Conservation (phyloP, 2,329 filamentous ascomycete species). For the Aspergillus sp. region DNA sequence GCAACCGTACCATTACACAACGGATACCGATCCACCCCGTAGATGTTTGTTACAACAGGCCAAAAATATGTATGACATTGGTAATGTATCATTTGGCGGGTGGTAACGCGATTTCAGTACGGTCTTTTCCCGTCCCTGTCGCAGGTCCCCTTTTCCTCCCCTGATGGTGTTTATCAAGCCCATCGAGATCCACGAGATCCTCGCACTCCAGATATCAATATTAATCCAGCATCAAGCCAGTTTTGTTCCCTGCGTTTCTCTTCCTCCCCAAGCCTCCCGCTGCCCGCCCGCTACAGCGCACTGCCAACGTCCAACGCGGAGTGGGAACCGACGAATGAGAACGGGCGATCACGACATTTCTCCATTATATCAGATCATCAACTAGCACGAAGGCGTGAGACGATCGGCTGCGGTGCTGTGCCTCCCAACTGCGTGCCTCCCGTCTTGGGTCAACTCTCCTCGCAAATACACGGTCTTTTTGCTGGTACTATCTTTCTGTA, state of each 20-base stretch:
- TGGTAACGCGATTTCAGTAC: background rate
- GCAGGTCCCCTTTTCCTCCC: background rate
- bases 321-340: slow-evolving; percentile 30
- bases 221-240: background rate
- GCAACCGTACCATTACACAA: too few relatives aligned
- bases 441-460: slow-evolving; percentile 3
- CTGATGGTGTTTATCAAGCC: background rate
- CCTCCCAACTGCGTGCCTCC: slow-evolving; percentile 10
- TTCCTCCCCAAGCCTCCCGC: too few relatives aligned
- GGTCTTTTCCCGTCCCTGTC: background rate
- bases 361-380: slow-evolving; percentile 45
- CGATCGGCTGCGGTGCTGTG: slow-evolving; percentile 16
- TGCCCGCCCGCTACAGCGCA: background rate
- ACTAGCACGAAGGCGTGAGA: slow-evolving; percentile 27
- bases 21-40: too few relatives aligned
- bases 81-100: too few relatives aligned
- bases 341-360: slow-evolving; percentile 44
- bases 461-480: slow-evolving; percentile 11
- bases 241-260: background rate
- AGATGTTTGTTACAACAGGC: too few relatives aligned
- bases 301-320: slow-evolving; percentile 1
- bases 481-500: slow-evolving; percentile 11
- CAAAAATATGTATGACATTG: too few relatives aligned
- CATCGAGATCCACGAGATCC: background rate
- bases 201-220: background rate